Base-by-base conservation (phyloP, 148 eudicot species). In the Diospyros lotus region DNA sequence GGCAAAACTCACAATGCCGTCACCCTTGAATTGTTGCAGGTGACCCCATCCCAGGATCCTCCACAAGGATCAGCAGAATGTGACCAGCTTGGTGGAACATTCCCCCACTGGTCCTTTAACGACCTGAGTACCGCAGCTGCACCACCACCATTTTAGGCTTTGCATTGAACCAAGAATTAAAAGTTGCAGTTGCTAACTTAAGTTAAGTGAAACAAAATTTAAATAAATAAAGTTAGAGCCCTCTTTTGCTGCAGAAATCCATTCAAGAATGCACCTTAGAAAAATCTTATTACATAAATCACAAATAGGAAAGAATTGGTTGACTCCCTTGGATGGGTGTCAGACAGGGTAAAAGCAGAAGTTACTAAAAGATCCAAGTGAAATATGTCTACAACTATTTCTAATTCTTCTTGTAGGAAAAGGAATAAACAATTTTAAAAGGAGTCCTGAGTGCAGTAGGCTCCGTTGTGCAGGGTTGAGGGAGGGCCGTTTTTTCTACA, bases 1-100 rank as follows among this genome's bases (percentile, higher is more conserved):
- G 6, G 68, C 39, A 67, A 64, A 40, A 71, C 92, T 86, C 62
- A 94, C 98, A 94, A 66, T 38, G 92, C 82, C 44, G 89, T 85
- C 43, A 94, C 88, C 69, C 91, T 90, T 18, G 93, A 86, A 64
- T 66, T 80, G 78, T 80, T 87, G 85, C 98, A 94, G 3, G 86
- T 83, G 48, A 94, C 85, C 39, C 98, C 98, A 70, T 94, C 98
- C 98, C 98, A 94, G 0, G 75, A 70, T 68, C 74, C 53, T 46
- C 86, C 89, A 79, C 98, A 94, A 40, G 98, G 97, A 79, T 94
- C 97, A 73, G 83, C 88, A 0, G 97, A 90, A 58, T 81, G 80
- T 14, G 50, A 64, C 98, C 98, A 94, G 75, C 87, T 90, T 2
- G 97, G 97, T 12, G 98, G 98, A 3, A 85, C 83, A 70, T 87